phyloP scores from a whole-genome alignment of 768 basidiomycete genomes.

The Pleurotus tuoliensis region DNA sequence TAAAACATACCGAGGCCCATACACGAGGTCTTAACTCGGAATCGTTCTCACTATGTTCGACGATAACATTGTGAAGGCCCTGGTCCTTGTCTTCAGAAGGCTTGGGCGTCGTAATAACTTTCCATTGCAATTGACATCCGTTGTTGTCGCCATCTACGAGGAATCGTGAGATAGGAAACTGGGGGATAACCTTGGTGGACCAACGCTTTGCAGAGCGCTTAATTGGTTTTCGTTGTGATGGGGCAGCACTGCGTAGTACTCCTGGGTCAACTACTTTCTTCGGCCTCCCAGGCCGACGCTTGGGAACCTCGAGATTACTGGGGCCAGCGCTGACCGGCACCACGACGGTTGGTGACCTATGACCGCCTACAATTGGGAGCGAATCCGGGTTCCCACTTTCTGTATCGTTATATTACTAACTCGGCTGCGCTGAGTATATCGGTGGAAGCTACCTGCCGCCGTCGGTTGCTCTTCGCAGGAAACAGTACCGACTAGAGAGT shows the following conservation, averaged over 20 bases:
- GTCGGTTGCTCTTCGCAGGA: no score
- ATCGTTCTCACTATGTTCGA: background rate
- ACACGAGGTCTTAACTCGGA: background rate
- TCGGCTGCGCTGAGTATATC: no score
- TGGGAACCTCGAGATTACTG: no score
- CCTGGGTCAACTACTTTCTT: slow-evolving; percentile 1
- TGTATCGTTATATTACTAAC: no score
- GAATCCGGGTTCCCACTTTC: no score
- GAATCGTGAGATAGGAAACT: background rate
- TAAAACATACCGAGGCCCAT: slow-evolving; percentile 1
- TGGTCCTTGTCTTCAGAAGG: background rate
- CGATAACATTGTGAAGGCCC: background rate
- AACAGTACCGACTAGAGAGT: no score
- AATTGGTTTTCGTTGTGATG: background rate
- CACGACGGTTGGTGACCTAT: background rate
- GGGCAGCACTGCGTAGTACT: background rate
- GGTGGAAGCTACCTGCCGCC: no score
- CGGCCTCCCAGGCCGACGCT: background rate
- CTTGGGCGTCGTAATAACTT: background rate
- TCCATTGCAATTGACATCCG: background rate
- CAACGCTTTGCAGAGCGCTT: background rate
- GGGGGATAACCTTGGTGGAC: background rate
- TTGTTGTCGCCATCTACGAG: background rate
- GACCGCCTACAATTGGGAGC: background rate
- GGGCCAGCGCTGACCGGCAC: background rate